Evolutionary conservation across 2,329 filamentous ascomycete species (phyloP).

Genomic region (Plenodomus biglobosus): DNA sequence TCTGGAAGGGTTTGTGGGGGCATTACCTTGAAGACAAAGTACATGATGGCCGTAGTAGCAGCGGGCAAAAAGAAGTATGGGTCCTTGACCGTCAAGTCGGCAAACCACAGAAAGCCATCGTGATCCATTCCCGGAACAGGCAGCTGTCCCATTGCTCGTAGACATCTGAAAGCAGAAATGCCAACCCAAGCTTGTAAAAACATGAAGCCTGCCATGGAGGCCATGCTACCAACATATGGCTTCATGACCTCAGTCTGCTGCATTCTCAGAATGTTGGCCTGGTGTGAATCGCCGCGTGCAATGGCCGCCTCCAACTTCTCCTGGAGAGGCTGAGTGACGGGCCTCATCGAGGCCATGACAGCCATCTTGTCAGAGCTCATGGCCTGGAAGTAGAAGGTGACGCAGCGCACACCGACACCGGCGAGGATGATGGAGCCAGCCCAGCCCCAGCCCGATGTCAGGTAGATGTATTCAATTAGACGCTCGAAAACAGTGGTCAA

Average conservation of each 20-base stretch:
- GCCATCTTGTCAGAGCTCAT: constrained; percentile 63
- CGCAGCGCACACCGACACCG: constrained; percentile 64
- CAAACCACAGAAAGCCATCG: constrained; percentile 76
- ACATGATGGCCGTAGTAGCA: constrained; percentile 59
- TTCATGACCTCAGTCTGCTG: constrained; percentile 56
- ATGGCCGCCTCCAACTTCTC: constrained; percentile 55
- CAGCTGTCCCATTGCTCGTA: constrained; percentile 71
- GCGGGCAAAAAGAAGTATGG: constrained; percentile 76
- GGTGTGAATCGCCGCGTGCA: constrained; percentile 49
- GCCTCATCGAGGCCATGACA: constrained; percentile 63
- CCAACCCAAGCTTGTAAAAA: constrained; percentile 68
- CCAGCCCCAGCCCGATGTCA: constrained; percentile 77
- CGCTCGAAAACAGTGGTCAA: constrained; percentile 73
- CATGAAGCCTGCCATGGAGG: constrained; percentile 56
- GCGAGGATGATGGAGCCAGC: constrained; percentile 71
- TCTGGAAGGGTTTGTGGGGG: constrained; percentile 8
- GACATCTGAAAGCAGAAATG: constrained; percentile 76
- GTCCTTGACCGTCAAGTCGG: constrained; percentile 73
- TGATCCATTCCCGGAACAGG: constrained; percentile 77
- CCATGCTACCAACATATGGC: constrained; percentile 21
- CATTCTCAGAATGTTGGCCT: constrained; percentile 45
- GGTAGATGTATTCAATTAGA: constrained; percentile 78
- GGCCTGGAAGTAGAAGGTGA: constrained; percentile 64
- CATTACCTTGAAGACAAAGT: constrained; percentile 60
- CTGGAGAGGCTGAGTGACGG: constrained; percentile 58